Conservation (phyloP, 2,329 filamentous ascomycete genomes). For the Fusarium metavorans region DNA sequence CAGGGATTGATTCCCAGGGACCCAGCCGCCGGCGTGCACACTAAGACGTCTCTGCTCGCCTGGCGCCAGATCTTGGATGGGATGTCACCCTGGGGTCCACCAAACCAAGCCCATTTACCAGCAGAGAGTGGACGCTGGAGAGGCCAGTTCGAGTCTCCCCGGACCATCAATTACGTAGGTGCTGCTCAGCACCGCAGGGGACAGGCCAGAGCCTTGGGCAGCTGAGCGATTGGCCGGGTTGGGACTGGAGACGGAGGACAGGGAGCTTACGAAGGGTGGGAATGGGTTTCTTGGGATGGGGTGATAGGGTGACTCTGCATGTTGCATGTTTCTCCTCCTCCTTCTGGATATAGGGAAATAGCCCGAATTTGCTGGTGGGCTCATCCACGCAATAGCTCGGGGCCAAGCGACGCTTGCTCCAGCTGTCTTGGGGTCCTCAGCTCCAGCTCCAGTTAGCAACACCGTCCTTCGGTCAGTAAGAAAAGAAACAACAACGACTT, state of each 20-base stretch:
- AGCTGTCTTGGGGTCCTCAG: background rate
- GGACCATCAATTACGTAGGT: constrained; percentile 44
- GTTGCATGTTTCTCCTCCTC: constrained; percentile 4
- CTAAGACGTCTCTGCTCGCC: constrained; percentile 13
- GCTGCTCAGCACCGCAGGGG: constrained; percentile 42
- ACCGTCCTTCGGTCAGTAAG: constrained; percentile 4
- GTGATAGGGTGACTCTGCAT: constrained; percentile 30
- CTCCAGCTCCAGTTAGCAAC: constrained; percentile 4
- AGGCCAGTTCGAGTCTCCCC: constrained; percentile 17
- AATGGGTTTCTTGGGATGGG: constrained; percentile 8
- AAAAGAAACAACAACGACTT: background rate
- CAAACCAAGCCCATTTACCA: constrained; percentile 1
- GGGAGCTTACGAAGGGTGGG: constrained; percentile 5
- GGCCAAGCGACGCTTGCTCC: background rate
- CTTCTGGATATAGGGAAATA: constrained; percentile 7
- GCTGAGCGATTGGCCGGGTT: constrained; percentile 17
- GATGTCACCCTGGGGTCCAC: constrained; percentile 27
- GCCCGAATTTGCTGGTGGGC: constrained; percentile 13
- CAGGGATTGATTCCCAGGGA: constrained; percentile 27
- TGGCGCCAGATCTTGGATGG: constrained; percentile 36
- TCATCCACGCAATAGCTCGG: constrained; percentile 15
- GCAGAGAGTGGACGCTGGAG: constrained; percentile 6
- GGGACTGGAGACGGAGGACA: background rate
- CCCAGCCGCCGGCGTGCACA: constrained; percentile 15
- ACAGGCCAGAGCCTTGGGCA: constrained; percentile 14